Percentiles rank a stretch among this genome's conserved stretches.
phyloP scores from a whole-genome alignment of 345 rosid species.

The Melaleuca alternifolia region DNA sequence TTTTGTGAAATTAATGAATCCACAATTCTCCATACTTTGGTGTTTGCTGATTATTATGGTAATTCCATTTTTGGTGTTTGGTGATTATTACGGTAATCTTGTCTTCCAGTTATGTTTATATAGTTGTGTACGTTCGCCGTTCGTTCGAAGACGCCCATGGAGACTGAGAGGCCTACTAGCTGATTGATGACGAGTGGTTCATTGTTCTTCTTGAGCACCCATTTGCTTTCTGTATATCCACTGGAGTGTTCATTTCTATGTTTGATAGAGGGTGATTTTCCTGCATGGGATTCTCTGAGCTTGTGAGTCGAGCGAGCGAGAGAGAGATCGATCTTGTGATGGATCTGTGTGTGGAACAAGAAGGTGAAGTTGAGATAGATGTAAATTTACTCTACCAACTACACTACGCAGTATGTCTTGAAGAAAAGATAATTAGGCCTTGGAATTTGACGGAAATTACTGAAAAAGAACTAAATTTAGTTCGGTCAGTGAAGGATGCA shows the following conservation, averaged over 20 bases:
- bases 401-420: neutral
- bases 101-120: no score
- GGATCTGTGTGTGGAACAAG: neutral
- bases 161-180: neutral
- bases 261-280: neutral
- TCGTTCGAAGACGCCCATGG: no score
- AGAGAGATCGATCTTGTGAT: neutral
- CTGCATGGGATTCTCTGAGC: neutral
- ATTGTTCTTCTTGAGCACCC: neutral
- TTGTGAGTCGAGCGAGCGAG: neutral
- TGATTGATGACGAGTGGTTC: neutral
- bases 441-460: neutral
- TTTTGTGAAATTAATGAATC: no score
- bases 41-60: no score
- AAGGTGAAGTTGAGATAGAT: neutral
- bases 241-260: no score
- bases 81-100: no score
- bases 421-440: neutral
- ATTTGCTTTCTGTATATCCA: neutral
- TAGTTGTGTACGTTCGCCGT: no score
- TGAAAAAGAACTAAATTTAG: no score
- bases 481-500: no score
- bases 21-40: no score
- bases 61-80: no score
- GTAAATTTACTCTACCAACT: neutral